Conservation (phyloP, 2,329 filamentous ascomycete genomes). For the Pestalotiopsis sp. region DNA sequence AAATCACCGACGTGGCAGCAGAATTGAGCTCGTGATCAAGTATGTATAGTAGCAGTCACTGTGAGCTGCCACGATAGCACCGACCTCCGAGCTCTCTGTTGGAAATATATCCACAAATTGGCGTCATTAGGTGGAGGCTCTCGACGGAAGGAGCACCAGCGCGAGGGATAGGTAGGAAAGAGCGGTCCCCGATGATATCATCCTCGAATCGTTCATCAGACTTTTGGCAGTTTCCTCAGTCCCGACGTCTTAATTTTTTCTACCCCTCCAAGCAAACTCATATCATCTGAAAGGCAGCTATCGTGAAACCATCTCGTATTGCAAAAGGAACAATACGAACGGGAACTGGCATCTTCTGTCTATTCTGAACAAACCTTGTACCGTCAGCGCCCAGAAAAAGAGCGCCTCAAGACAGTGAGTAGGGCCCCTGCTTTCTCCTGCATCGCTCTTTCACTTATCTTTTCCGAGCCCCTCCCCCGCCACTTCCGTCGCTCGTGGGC, state of each 20-base stretch:
- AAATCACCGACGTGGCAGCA: not conserved
- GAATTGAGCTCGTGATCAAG: not conserved
- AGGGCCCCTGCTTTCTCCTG: not conserved
- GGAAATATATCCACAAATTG: conserved; percentile 6
- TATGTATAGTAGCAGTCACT: too few species aligned
- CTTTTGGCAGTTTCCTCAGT: not conserved
- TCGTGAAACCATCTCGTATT: not conserved
- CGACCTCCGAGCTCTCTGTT: not conserved
- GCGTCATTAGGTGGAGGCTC: conserved; percentile 4
- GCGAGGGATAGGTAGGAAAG: not conserved
- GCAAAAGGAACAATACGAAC: not conserved
- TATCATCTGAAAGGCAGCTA: not conserved
- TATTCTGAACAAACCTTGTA: not conserved
- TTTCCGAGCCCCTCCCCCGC: not conserved
- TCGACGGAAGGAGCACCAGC: too few species aligned
- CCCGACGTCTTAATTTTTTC: not conserved
- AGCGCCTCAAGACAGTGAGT: not conserved
- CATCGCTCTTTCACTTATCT: not conserved
- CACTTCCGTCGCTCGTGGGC: not conserved
- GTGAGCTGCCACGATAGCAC: too few species aligned
- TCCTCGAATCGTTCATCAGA: not conserved
- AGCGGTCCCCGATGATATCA: conserved; percentile 5
- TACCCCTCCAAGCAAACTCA: not conserved
- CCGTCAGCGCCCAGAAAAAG: not conserved
- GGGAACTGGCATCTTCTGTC: not conserved